Percentiles rank a stretch among this genome's conserved stretches.
phyloP scores from a whole-genome alignment of 2,329 filamentous ascomycete species.

The Botrytis medusae region DNA sequence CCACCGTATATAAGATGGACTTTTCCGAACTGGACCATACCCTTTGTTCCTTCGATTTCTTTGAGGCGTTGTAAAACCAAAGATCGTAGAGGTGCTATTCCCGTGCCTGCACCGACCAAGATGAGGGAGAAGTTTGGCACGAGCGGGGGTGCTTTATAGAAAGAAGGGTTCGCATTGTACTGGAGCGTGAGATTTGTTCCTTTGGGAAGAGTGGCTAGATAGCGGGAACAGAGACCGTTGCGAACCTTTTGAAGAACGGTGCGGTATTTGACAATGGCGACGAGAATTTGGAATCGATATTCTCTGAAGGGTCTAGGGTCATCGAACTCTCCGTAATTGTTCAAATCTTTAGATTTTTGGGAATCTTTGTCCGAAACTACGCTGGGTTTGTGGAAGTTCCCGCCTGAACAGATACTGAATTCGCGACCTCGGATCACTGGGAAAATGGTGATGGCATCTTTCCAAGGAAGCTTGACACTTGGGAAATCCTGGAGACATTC shows the following conservation, averaged over 20 bases:
- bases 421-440: conserved; percentile 84
- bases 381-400: conserved; percentile 38
- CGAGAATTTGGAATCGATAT: conserved; percentile 66
- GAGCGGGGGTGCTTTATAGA: conserved; percentile 51
- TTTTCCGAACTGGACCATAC: conserved; percentile 33
- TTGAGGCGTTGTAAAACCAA: conserved; percentile 71
- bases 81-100: conserved; percentile 79
- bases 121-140: conserved; percentile 56
- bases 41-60: conserved; percentile 24
- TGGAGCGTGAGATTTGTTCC: conserved; percentile 30
- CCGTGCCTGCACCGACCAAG: conserved; percentile 82
- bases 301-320: conserved; percentile 22
- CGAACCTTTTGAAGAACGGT: conserved; percentile 83
- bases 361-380: background rate
- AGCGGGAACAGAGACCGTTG: conserved; percentile 86
- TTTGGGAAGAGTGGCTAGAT: conserved; percentile 70
- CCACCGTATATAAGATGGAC: conserved; percentile 78
- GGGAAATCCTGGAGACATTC: conserved; percentile 92
- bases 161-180: conserved; percentile 56
- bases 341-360: background rate
- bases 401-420: conserved; percentile 87
- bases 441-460: conserved; percentile 69
- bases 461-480: conserved; percentile 76
- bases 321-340: background rate
- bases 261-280: conserved; percentile 88